Conservation (phyloP, 2,329 filamentous ascomycete species). For the Aspergillus pseudoglaucus region DNA sequence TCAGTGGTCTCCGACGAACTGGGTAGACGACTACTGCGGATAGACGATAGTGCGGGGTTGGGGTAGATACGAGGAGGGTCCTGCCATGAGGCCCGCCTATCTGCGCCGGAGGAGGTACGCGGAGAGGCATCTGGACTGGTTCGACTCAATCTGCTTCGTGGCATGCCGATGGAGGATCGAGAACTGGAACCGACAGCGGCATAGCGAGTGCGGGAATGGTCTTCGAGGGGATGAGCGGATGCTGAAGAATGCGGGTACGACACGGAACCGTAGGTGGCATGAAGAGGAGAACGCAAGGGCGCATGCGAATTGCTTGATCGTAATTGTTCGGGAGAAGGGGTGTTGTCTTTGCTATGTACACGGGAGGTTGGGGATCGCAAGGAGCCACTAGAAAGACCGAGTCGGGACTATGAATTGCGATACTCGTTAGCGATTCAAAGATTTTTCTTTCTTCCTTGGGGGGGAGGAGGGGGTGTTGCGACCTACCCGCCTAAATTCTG, state of each 20-base stretch:
- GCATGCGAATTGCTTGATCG: conserved; percentile 25
- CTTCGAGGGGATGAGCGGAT: conserved; percentile 35
- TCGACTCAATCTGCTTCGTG: conserved; percentile 31
- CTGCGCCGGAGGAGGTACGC: conserved; percentile 21
- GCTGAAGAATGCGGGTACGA: conserved; percentile 22
- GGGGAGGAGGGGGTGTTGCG: not conserved
- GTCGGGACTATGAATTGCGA: conserved; percentile 25
- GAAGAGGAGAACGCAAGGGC: conserved; percentile 30
- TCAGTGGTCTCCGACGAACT: conserved; percentile 31
- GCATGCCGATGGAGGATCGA: conserved; percentile 31
- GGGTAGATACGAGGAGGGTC: conserved; percentile 27
- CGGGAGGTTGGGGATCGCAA: conserved; percentile 29
- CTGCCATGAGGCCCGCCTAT: conserved; percentile 27
- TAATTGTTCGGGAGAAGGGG: conserved; percentile 31
- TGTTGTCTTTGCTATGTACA: conserved; percentile 29
- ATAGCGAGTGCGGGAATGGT: conserved; percentile 29
- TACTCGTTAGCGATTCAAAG: not conserved
- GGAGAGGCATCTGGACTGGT: conserved; percentile 30
- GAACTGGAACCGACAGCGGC: conserved; percentile 25
- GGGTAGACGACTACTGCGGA: conserved; percentile 30
- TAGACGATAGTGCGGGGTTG: conserved; percentile 28
- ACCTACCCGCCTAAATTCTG: conserved; percentile 36
- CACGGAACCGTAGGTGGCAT: conserved; percentile 18
- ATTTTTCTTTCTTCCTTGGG: not conserved
- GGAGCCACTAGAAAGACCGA: conserved; percentile 28